Evolutionary conservation across 1,139 yeast species (phyloP), one percentile per base, ranked within the genome.

Genomic region (Candida sojae): DNA sequence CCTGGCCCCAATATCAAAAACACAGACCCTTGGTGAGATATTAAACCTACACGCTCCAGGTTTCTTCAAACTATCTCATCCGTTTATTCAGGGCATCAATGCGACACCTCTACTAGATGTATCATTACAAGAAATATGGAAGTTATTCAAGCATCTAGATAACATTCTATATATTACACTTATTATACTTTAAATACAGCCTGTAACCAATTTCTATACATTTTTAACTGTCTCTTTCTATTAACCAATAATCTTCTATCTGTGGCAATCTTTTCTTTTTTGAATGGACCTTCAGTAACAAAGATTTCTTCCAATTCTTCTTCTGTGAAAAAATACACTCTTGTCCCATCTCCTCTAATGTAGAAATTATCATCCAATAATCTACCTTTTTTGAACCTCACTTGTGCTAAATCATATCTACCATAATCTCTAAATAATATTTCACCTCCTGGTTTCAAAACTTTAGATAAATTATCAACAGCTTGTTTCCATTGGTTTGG

Each of bases 191-290:
- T 79, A 64, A 92, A 92, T 36, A 88, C 91, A 3, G 95, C 98
- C 68, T 93, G 99, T 51, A 93, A 72, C 99, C 99, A 93, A 53
- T 91, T 90, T 59, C 99, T 78, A 65, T 90, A 93, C 99, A 93
- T 93, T 68, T 93, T 93, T 57, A 93, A 71, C 63, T 86, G 88
- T 61, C 93, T 86, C 71, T 92, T 92, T 62, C 99, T 79, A 66
- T 93, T 93, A 35, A 95, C 98, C 58, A 93, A 74, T 55, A 93
- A 75, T 57, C 99, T 75, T 64, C 97, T 80, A 70, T 93, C 99
- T 1, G 96, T 86, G 0, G 91, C 97, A 40, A 93, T 86, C 65
- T 82, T 88, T 33, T 75, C 79, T 55, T 88, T 92, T 13, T 64
- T 67, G 60, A 93, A 90, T 11, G 76, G 77, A 0, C 77, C 79